These are phyloP conservation scores for Straminergon stramineum DNA, from an alignment of 225 moss, liverwort and hornwort species.

Conservation along the genomic window DNA sequence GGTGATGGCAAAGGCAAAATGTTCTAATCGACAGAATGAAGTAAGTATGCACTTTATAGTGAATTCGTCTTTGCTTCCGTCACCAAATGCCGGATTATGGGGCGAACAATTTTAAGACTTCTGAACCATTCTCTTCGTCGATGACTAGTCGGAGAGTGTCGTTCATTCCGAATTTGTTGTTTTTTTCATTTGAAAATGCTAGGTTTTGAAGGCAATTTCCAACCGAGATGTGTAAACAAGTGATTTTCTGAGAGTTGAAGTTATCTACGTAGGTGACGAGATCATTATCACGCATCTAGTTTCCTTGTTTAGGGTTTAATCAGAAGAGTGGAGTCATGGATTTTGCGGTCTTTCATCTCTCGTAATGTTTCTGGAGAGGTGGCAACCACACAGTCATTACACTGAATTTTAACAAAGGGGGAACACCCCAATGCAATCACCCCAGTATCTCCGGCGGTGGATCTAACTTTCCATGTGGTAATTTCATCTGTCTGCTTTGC, in stretches of 20 bases:
- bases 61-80: not conserved
- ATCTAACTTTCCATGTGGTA: not conserved
- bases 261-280: too few relatives aligned
- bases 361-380: not conserved
- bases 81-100: not conserved
- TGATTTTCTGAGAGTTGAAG: not conserved
- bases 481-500: not conserved
- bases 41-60: not conserved
- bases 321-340: not conserved
- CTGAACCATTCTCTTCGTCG: not conserved
- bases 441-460: not conserved
- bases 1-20: constrained; percentile 35
- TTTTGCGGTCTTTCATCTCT: not conserved
- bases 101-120: not conserved
- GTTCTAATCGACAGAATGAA: constrained; percentile 4
- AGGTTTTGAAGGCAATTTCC: not conserved
- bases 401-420: too few relatives aligned
- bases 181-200: not conserved
- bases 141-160: not conserved
- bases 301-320: not conserved
- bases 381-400: not conserved
- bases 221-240: not conserved
- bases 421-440: not conserved
- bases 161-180: not conserved
- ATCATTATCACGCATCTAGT: not conserved